Conservation (phyloP, 768 basidiomycete genomes). For the Termitomyces sp. region DNA sequence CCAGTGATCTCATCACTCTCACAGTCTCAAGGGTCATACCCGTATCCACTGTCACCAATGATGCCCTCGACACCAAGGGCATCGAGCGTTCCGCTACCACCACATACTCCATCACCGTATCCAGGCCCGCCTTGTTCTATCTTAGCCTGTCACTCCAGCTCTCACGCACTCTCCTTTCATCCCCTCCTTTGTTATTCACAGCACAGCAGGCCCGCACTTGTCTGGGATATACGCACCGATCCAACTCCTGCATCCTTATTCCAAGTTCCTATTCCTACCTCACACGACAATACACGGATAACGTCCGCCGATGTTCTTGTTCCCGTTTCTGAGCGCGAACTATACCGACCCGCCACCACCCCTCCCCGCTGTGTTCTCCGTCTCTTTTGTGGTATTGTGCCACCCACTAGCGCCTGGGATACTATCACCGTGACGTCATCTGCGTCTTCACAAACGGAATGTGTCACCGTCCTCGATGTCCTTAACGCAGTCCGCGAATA, state of each 20-base stretch:
- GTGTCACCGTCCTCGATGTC: constrained; percentile 49
- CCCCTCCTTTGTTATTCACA: constrained; percentile 34
- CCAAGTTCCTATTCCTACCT: constrained; percentile 9
- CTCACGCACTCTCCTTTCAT: constrained; percentile 18
- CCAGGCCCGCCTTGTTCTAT: neutral
- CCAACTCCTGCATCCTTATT: constrained; percentile 24
- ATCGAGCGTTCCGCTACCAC: neutral
- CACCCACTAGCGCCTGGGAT: constrained; percentile 35
- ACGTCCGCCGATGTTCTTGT: constrained; percentile 15
- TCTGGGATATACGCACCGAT: constrained; percentile 47
- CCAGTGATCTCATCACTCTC: neutral
- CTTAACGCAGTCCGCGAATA: constrained; percentile 37
- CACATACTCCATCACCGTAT: constrained; percentile 2
- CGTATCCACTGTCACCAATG: neutral
- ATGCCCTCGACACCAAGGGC: neutral
- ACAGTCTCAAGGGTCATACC: neutral
- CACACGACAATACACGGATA: neutral
- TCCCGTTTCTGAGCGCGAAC: constrained; percentile 24
- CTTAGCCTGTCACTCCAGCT: neutral
- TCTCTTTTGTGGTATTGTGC: constrained; percentile 42
- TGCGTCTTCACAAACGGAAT: constrained; percentile 10
- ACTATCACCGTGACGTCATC: constrained; percentile 32
- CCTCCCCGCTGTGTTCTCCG: constrained; percentile 33
- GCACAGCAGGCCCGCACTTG: constrained; percentile 23
- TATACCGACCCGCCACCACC: constrained; percentile 35